phyloP scores from a whole-genome alignment of 2,329 filamentous ascomycete species.

The Xylaria sp. region DNA sequence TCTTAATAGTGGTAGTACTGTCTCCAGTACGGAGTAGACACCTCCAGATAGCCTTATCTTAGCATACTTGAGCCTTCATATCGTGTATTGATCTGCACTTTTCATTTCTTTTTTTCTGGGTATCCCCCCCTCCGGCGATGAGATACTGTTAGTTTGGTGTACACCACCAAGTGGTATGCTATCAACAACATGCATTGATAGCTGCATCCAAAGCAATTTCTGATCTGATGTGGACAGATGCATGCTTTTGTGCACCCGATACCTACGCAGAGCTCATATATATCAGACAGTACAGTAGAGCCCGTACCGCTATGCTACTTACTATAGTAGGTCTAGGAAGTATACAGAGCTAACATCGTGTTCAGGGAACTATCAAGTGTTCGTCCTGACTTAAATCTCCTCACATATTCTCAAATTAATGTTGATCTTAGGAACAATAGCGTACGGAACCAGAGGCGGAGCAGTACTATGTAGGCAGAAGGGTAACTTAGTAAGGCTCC shows the following conservation, averaged over 20 bases:
- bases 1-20: too few relatives aligned
- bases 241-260: neutral
- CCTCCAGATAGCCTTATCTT: neutral
- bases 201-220: neutral
- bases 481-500: constrained; percentile 16
- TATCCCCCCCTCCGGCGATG: neutral
- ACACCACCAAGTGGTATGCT: too few relatives aligned
- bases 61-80: neutral
- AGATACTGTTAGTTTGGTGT: neutral
- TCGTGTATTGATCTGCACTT: neutral
- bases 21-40: neutral
- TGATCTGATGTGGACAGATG: neutral
- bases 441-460: neutral
- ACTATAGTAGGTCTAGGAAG: too few relatives aligned
- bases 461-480: neutral
- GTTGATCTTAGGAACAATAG: constrained; percentile 4
- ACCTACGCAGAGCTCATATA: too few relatives aligned
- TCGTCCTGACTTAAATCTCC: neutral
- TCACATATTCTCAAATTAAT: neutral
- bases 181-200: neutral
- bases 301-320: too few relatives aligned
- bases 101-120: neutral
- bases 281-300: too few relatives aligned
- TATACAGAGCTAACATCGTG: neutral
- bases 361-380: neutral